phyloP scores from a whole-genome alignment of 352 stramenopile genomes.

The Phytopythium sindhum region DNA sequence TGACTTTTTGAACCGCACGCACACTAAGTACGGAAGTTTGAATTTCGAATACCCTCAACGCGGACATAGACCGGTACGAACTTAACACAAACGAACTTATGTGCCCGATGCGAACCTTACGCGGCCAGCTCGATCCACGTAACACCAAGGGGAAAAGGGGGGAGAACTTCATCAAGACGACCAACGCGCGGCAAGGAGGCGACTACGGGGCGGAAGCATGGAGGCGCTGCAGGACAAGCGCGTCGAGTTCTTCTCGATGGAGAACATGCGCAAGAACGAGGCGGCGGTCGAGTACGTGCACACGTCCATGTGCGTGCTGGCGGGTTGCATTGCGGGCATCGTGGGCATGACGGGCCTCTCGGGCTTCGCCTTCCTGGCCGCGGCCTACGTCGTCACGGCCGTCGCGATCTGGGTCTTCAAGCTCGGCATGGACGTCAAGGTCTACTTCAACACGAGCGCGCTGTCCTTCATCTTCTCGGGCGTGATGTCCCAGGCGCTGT shows the following conservation, averaged over 20 bases:
- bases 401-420: conserved; percentile 66
- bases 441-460: conserved; percentile 78
- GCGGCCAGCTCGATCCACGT: neutral
- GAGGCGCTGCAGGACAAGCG: conserved; percentile 67
- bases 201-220: conserved; percentile 23
- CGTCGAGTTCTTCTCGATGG: conserved; percentile 86
- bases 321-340: conserved; percentile 78
- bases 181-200: neutral
- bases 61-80: neutral
- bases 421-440: conserved; percentile 67
- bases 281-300: conserved; percentile 73
- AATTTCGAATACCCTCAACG: conserved; percentile 1
- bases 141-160: neutral
- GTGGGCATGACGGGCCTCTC: conserved; percentile 69
- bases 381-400: conserved; percentile 65
- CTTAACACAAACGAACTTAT: neutral
- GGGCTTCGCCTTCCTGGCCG: conserved; percentile 72
- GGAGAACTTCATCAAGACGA: neutral
- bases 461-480: conserved; percentile 68
- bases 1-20: conserved; percentile 1
- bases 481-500: conserved; percentile 72
- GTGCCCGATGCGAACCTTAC: neutral
- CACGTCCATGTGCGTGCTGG: conserved; percentile 83
- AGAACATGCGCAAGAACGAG: conserved; percentile 85
- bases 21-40: conserved; percentile 3